Conservation (phyloP, 805 yeast species). For the Starmerella lactis-condensi region DNA sequence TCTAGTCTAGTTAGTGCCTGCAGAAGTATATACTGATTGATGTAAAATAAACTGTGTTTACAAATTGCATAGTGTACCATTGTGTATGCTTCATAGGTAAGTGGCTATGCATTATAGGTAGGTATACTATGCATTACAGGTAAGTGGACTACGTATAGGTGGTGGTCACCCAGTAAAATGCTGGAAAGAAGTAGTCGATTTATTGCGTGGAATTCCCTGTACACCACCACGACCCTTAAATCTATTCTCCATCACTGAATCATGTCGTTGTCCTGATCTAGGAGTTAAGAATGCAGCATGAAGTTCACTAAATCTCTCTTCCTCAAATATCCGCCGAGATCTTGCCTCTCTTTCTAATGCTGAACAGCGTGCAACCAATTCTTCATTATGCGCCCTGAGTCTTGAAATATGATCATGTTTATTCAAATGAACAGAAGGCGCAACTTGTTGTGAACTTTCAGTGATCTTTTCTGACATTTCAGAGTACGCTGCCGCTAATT, state of each 20-base stretch:
- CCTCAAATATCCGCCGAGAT: slow-evolving; percentile 18
- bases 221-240: slow-evolving; percentile 17
- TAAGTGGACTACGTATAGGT: no score
- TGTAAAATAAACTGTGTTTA: no score
- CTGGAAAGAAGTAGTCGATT: not conserved
- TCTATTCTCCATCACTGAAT: slow-evolving; percentile 4
- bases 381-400: slow-evolving; percentile 19
- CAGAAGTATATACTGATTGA: no score
- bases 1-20: no score
- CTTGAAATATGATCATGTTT: no score
- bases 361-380: slow-evolving; percentile 16
- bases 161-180: not conserved
- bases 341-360: slow-evolving; percentile 18
- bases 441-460: no score
- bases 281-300: slow-evolving; percentile 12
- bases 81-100: no score
- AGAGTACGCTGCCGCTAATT: slow-evolving; percentile 3
- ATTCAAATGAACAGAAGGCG: no score
- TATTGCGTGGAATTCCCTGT: slow-evolving; percentile 13
- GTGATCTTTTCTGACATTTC: slow-evolving; percentile 2
- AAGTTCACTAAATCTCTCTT: slow-evolving; percentile 18
- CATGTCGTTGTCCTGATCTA: no score
- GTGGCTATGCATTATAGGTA: no score
- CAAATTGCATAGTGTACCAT: no score
- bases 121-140: no score